These are phyloP conservation scores for Zopfia rhizophila DNA, from an alignment of 2,329 filamentous ascomycete genomes.

Conservation along the genomic window DNA sequence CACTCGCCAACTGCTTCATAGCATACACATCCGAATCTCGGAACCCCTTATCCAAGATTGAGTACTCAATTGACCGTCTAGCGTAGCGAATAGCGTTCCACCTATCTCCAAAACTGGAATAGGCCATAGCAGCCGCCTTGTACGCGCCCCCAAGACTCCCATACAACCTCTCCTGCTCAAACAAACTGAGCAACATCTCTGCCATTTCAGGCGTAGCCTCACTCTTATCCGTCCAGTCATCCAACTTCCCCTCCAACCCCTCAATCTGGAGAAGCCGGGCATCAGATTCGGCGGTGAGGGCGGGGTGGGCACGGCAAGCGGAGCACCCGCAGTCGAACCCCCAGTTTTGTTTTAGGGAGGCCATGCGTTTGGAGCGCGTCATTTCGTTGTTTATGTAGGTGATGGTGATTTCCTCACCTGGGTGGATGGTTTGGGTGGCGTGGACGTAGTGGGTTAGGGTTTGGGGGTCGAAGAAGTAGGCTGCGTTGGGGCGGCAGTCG, in stretches of 20 bases:
- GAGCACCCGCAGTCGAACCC: constrained; percentile 55
- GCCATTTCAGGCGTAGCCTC: constrained; percentile 45
- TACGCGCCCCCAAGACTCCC: constrained; percentile 51
- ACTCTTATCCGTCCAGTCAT: constrained; percentile 39
- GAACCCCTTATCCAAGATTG: constrained; percentile 44
- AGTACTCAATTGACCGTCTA: constrained; percentile 35
- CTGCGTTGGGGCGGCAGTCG: constrained; percentile 52
- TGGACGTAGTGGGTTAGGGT: constrained; percentile 54
- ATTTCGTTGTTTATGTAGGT: constrained; percentile 55
- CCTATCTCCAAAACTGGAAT: constrained; percentile 46
- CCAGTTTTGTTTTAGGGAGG: constrained; percentile 45
- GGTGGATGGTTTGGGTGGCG: constrained; percentile 49
- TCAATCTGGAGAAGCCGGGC: constrained; percentile 45
- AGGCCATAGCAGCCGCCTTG: constrained; percentile 52
- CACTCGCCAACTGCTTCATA: constrained; percentile 40
- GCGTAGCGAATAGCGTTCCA: constrained; percentile 45
- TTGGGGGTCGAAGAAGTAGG: constrained; percentile 52
- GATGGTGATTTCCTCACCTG: constrained; percentile 56
- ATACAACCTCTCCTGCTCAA: constrained; percentile 50
- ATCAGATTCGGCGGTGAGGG: constrained; percentile 43
- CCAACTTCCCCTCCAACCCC: constrained; percentile 36
- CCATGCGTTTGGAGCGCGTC: constrained; percentile 40
- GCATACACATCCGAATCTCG: constrained; percentile 34
- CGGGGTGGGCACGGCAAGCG: constrained; percentile 46
- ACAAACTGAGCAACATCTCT: constrained; percentile 48